Base-by-base conservation (phyloP, 441 rosid genomes). In the Eruca vesicaria region DNA sequence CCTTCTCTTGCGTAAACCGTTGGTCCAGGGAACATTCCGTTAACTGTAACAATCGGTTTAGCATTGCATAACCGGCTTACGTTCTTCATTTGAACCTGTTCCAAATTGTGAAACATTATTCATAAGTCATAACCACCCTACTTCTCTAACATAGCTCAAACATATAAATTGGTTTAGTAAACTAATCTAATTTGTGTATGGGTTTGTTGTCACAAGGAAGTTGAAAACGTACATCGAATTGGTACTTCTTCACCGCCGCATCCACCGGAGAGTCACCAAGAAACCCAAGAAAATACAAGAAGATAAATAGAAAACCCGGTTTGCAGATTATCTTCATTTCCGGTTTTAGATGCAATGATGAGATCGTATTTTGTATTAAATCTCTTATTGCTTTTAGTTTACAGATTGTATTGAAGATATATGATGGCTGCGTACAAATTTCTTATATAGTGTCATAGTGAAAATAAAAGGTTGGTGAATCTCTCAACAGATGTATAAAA, bases 1-100 rank as follows among this genome's bases (percentile, higher is more conserved):
- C 87, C 90, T 79, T 86, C 84, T 80, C 85, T 71, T 56, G 56
- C 84, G 31, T 80, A 85, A 48, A 85, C 78, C 18, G 90, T 83
- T 2, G 87, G 88, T 21, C 90, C 87, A 20, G 84, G 86, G 76
- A 83, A 86, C 87, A 71, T 80, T 59, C 87, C 85, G 12, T 85
- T 87, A 31, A 87, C 90, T 12, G 84, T 83, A 1, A 87, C 88
- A 60, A 83, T 85, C 19, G 85, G 81, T 76, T 87, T 85, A 55
- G 87, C 79, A 75, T 85, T 72, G 67, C 90, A 87, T 67, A 87
- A 53, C 72, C 85, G 81, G 76, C 88, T 82, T 74, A 83, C 62
- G 71, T 85, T 85, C 74, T 78, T 83, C 38, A 87, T 83, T 81
- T 81, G 84, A 77, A 87, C 76, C 87, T 85, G 80, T 41, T 68